Base-by-base conservation (phyloP, 768 basidiomycete genomes). In the Pseudohyphozyma bogoriensis region DNA sequence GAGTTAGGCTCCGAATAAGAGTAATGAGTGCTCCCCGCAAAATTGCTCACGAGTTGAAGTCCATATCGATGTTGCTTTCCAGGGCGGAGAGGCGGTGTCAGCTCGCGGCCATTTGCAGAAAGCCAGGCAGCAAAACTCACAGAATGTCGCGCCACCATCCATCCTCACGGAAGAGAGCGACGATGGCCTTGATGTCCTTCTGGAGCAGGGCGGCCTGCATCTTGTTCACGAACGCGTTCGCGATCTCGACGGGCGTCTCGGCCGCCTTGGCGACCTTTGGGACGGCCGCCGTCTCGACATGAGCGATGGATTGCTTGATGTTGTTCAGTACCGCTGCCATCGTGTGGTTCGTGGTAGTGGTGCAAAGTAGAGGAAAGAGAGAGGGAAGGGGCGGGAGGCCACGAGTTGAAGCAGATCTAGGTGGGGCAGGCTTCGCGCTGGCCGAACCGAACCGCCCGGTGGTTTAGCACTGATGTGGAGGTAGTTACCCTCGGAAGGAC, bases 71-170 rank as follows among this genome's bases (percentile, higher is more conserved):
- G n/a, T 64, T 62, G 50, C 12, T 22, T 0, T 16, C n/a, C 8
- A 26, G 16, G 32, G 24, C 12, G 2, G 7, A n/a, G 31, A 1
- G 1, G 45, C 11, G 20, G 12, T 26, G 28, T n/a, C n/a, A n/a
- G n/a, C n/a, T n/a, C n/a, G n/a, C 3, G 37, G 16, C 13, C 15
- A 51, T 36, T 36, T 13, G 29, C 33, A 28, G 28, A n/a, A 50
- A 11, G 24, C 7, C 10, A 26, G 28, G 56, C 16, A 12, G 55
- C 55, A n/a, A n/a, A n/a, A n/a, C n/a, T n/a, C n/a, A n/a, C 3
- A 70, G 55, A 45, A 70, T 65, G 58, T 70, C 69, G 4, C 69
- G 51, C 69, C 69, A 70, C 37, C 52, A 63, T 8, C 68, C 69
- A 33, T 67, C 59, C 26, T 63, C 54, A 18, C 56, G 33, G 52